Base-by-base conservation (phyloP, 2,329 filamentous ascomycete species). In the Trichoderma sp. region DNA sequence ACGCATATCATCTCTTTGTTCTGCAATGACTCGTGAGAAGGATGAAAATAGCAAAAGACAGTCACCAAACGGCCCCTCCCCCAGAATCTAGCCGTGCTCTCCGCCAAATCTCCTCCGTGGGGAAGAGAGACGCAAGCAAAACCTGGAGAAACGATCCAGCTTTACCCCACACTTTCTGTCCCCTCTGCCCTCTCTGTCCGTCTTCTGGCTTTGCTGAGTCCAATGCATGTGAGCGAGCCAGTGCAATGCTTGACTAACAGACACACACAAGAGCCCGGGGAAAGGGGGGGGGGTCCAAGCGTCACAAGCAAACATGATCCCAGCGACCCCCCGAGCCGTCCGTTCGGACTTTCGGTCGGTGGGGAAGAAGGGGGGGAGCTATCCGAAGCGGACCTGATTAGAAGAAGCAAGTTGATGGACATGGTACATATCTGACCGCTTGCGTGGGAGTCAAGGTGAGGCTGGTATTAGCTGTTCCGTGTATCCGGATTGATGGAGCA, bases 51-150 rank as follows among this genome's bases (percentile, higher is more conserved):
- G 7, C 10, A 14, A 14, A 14, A 39, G 30, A 10, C 30, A 34
- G 30, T 10, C 2, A 10, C 1, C 30, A 3, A 34, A 34, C 9
- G 30, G 30, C 30, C 30, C 30, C 30, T 34, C 30, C 30, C 30
- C 30, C 30, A 34, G 30, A 34, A 34, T 9, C 5, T 28, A 7
- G 28, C 28, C 28, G 5, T 7, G n/a, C 54, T 62, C 58, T 62
- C 58, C 59, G 45, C 56, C 50, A 63, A 48, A 55, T 55, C 50
- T 50, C 55, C 41, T 63, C 58, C 59, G 59, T 63, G 59, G 59
- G 59, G 59, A 54, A 54, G 41, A 24, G 19, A 45, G 19, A 45
- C 34, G 34, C 34, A 39, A 39, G 7, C 10, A 55, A 63, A 63
- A 63, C 50, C 50, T 55, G 50, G 59, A 54, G 48, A 54, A 62